Evolutionary conservation across 2,329 filamentous ascomycete species (phyloP).

Genomic region (Periconia digitata): DNA sequence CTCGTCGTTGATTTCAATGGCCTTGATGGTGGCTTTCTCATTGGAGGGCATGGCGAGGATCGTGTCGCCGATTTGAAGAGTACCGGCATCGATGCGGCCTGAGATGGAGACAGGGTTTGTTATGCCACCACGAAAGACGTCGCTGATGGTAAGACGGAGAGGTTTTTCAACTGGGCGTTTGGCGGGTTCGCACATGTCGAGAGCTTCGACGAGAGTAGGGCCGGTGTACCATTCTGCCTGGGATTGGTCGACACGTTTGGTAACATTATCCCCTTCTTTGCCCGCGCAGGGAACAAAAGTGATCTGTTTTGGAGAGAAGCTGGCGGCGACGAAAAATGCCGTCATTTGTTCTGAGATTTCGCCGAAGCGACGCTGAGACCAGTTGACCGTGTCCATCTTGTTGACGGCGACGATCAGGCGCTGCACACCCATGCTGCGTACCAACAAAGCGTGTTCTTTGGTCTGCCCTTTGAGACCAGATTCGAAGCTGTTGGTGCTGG

Average conservation of each 20-base stretch:
- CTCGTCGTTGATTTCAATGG: slow-evolving; percentile 73
- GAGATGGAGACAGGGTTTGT: slow-evolving; percentile 83
- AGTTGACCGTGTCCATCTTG: slow-evolving; percentile 85
- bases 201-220: slow-evolving; percentile 75
- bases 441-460: slow-evolving; percentile 85
- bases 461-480: slow-evolving; percentile 92
- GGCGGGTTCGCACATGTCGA: slow-evolving; percentile 79
- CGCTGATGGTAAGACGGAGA: slow-evolving; percentile 81
- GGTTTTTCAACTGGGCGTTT: slow-evolving; percentile 73
- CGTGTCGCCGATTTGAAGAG: slow-evolving; percentile 79
- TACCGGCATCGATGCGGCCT: slow-evolving; percentile 83
- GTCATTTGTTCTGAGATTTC: slow-evolving; percentile 83
- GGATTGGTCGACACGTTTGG: slow-evolving; percentile 53
- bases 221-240: slow-evolving; percentile 75
- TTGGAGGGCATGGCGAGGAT: slow-evolving; percentile 78
- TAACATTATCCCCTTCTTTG: slow-evolving; percentile 84
- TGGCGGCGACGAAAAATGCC: slow-evolving; percentile 78
- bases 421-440: slow-evolving; percentile 88
- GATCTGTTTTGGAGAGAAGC: slow-evolving; percentile 79
- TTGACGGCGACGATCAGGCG: slow-evolving; percentile 89
- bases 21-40: slow-evolving; percentile 79
- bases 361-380: slow-evolving; percentile 80
- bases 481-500: slow-evolving; percentile 87
- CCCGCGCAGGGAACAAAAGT: slow-evolving; percentile 89
- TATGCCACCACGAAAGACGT: slow-evolving; percentile 79